A percentile compares a stretch with the other conserved stretches of the same genome.
Conservation (phyloP, 202 grass and related monocot species). For the Bolboschoenoplectus hybrid region DNA sequence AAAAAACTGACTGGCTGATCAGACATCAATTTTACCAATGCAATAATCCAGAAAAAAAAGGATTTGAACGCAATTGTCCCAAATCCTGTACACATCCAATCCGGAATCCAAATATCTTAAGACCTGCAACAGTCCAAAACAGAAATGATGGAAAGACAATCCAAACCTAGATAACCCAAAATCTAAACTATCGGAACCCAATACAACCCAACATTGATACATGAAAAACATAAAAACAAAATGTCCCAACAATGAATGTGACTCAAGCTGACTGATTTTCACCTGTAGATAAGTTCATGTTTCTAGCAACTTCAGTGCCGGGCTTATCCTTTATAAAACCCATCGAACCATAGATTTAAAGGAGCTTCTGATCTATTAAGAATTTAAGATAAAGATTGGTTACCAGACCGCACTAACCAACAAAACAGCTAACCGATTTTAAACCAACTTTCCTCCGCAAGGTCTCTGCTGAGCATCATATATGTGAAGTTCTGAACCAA, state of each 20-base stretch:
- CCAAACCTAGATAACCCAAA: background rate
- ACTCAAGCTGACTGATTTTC: background rate
- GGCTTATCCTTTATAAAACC: background rate
- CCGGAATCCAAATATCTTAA: background rate
- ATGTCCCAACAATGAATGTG: background rate
- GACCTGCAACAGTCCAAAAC: background rate
- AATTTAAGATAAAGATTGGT: background rate
- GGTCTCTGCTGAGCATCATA: background rate
- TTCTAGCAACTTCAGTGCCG: background rate
- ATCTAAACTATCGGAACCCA: background rate
- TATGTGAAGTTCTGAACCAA: background rate
- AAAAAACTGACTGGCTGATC: background rate
- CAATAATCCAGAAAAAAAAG: background rate
- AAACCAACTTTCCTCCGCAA: background rate
- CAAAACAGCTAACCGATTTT: background rate
- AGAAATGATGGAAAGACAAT: background rate
- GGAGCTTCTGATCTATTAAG: background rate
- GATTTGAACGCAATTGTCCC: background rate
- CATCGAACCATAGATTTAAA: background rate
- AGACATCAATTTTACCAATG: background rate
- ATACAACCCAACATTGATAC: background rate
- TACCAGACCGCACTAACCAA: background rate
- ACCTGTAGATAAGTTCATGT: background rate
- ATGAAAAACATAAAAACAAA: background rate
- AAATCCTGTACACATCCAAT: background rate